Percentiles rank a stretch among this genome's conserved stretches.
phyloP scores from a whole-genome alignment of 371 early-diverging fungal genomes.

The Blyttiomyces sp. region DNA sequence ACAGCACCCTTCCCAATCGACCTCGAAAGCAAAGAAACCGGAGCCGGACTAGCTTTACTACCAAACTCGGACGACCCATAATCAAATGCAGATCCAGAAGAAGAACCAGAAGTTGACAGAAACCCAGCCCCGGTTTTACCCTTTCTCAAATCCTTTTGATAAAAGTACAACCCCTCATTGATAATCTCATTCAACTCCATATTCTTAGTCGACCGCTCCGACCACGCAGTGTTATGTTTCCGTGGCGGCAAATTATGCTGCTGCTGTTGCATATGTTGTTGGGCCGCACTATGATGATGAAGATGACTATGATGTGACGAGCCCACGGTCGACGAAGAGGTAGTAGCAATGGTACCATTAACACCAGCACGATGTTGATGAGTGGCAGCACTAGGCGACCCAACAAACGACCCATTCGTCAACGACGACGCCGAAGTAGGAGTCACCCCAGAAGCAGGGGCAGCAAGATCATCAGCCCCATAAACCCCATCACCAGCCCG shows the following conservation, averaged over 20 bases:
- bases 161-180: conserved; percentile 90
- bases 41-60: too few species aligned
- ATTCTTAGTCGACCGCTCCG: conserved; percentile 56
- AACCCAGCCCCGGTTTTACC: too few species aligned
- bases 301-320: conserved; percentile 5
- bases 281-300: background rate
- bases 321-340: too few species aligned
- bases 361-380: too few species aligned
- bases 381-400: too few species aligned
- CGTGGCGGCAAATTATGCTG: conserved; percentile 39
- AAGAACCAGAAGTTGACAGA: too few species aligned
- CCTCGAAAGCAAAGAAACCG: too few species aligned
- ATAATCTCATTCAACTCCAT: conserved; percentile 90
- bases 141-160: conserved; percentile 52
- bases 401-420: background rate
- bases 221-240: conserved; percentile 42
- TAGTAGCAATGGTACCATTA: too few species aligned
- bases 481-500: conserved; percentile 29
- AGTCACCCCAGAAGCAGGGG: conserved; percentile 1
- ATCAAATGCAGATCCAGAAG: too few species aligned
- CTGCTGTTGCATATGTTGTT: too few species aligned
- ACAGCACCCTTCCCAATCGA: conserved; percentile 7
- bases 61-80: too few species aligned
- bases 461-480: background rate
- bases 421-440: background rate